phyloP scores from a whole-genome alignment of 208 protist genomes.

The Leishmania tarentolae region DNA sequence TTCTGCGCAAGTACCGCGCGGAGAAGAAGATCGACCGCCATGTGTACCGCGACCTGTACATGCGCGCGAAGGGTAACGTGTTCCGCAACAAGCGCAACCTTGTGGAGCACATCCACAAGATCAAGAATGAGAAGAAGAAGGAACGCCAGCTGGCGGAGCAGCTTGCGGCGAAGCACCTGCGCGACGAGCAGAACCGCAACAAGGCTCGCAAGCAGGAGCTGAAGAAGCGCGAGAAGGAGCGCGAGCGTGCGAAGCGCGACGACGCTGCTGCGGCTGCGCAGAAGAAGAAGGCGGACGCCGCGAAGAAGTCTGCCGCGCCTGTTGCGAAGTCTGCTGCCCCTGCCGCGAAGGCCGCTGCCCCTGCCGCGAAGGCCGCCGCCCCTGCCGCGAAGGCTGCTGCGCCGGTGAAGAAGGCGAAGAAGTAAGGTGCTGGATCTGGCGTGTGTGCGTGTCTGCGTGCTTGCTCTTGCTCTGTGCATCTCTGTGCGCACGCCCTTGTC shows the following conservation, averaged over 20 bases:
- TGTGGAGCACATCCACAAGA: conserved; percentile 98
- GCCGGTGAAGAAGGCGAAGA: conserved; percentile 55
- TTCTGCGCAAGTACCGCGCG: conserved; percentile 98
- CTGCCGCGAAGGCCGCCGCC: too few relatives aligned
- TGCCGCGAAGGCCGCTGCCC: conserved; percentile 55
- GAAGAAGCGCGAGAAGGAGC: conserved; percentile 79
- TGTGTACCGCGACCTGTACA: conserved; percentile 98
- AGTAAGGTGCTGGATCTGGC: conserved; percentile 14
- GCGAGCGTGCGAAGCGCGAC: conserved; percentile 66
- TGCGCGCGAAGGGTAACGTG: conserved; percentile 99
- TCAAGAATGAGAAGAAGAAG: conserved; percentile 96
- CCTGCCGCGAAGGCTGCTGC: too few relatives aligned
- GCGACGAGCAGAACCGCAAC: conserved; percentile 75
- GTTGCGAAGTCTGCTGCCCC: conserved; percentile 59
- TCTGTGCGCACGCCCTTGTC: neutral
- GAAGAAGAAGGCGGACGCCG: conserved; percentile 47
- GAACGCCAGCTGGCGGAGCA: conserved; percentile 95
- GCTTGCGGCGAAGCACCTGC: conserved; percentile 68
- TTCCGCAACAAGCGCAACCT: conserved; percentile 99
- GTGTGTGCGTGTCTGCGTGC: neutral
- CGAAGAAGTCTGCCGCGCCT: conserved; percentile 52
- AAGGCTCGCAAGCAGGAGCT: conserved; percentile 74
- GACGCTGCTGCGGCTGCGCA: conserved; percentile 51
- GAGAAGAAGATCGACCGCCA: conserved; percentile 98
- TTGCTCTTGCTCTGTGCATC: neutral